phyloP scores from a whole-genome alignment of 2,329 filamentous ascomycete species.

The Fonsecaea monophora region DNA sequence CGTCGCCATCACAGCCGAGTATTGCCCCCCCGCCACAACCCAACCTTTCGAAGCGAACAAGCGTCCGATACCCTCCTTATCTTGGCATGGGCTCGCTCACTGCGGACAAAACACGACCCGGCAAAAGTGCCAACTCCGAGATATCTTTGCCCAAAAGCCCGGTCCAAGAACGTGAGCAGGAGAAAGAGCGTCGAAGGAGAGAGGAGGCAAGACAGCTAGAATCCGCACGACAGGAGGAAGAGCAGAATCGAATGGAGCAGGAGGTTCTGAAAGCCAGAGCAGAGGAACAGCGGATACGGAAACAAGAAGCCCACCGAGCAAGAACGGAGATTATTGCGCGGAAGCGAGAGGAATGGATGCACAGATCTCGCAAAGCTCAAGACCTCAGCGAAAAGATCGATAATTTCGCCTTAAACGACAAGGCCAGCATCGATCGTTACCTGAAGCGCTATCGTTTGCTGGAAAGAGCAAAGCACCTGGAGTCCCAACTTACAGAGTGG shows the following conservation, averaged over 20 bases:
- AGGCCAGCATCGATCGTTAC: slow-evolving; percentile 11
- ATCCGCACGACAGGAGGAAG: background rate
- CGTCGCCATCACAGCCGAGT: background rate
- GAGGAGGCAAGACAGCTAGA: background rate
- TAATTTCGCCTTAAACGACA: slow-evolving; percentile 5
- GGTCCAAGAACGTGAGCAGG: slow-evolving; percentile 2
- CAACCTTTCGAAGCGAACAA: slow-evolving; percentile 1
- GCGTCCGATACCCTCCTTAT: slow-evolving; percentile 5
- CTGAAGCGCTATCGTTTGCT: background rate
- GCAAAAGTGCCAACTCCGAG: background rate
- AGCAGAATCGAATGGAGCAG: background rate
- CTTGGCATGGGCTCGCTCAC: background rate
- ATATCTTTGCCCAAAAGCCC: slow-evolving; percentile 15
- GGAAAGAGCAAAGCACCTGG: slow-evolving; percentile 11
- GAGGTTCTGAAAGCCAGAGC: background rate
- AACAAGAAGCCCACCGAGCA: slow-evolving; percentile 4
- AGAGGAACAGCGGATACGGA: background rate
- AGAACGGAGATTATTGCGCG: slow-evolving; percentile 1
- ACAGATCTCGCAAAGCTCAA: background rate
- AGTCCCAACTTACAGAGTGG: background rate
- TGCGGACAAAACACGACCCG: background rate
- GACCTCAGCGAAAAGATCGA: background rate
- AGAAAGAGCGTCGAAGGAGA: slow-evolving; percentile 4
- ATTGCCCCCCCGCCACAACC: slow-evolving; percentile 1
- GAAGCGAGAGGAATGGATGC: background rate